Percentiles rank a stretch among this genome's conserved stretches.
Evolutionary conservation across 108 stramenopile species (phyloP).

Genomic region (Ochromonas danica): DNA sequence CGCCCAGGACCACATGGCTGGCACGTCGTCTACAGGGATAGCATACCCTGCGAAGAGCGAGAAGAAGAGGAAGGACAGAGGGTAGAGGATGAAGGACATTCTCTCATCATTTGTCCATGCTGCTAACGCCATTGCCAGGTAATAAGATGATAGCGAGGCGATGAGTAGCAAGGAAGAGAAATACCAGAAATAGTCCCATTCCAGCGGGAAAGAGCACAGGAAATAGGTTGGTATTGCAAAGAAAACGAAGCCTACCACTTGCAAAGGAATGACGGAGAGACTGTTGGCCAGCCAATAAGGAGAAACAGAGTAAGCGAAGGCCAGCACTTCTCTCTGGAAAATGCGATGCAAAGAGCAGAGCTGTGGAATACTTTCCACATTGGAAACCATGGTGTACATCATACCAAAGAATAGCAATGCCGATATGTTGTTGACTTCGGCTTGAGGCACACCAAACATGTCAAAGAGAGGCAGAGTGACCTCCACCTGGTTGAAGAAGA

Average conservation of each 20-base stretch:
- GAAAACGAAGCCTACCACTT: background rate
- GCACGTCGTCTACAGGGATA: constrained; percentile 33
- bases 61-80: constrained; percentile 41
- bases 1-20: constrained; percentile 39
- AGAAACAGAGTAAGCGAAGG: constrained; percentile 26
- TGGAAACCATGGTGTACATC: constrained; percentile 28
- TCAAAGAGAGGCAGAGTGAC: background rate
- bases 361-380: constrained; percentile 34
- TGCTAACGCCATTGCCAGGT: constrained; percentile 37
- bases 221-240: background rate
- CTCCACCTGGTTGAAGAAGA: constrained; percentile 39
- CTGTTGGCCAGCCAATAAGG: constrained; percentile 23
- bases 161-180: constrained; percentile 28
- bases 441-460: background rate
- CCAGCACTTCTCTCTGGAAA: constrained; percentile 25
- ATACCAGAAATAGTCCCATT: constrained; percentile 32
- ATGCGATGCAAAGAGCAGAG: background rate
- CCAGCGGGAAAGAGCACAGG: background rate
- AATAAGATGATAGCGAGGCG: constrained; percentile 33
- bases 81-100: constrained; percentile 41
- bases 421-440: constrained; percentile 26
- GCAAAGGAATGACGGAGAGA: constrained; percentile 6
- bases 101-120: constrained; percentile 14
- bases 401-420: constrained; percentile 34
- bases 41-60: constrained; percentile 40